These are phyloP conservation scores for Amanita exitialis DNA, from an alignment of 768 basidiomycete species.

Conservation along the genomic window DNA sequence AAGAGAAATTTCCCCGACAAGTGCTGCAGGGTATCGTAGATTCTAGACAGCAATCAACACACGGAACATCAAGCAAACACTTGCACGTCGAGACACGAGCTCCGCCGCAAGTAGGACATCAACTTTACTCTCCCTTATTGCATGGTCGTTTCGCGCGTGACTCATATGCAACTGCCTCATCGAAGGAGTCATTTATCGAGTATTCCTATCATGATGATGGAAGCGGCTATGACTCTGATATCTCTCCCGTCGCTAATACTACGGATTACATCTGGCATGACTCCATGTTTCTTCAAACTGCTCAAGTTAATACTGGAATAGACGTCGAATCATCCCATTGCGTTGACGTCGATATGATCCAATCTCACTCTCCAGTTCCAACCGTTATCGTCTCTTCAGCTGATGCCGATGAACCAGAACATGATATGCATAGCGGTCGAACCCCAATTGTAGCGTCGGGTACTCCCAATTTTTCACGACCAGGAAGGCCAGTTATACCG, in stretches of 20 bases:
- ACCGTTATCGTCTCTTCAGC: constrained; percentile 47
- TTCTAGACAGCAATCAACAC: neutral
- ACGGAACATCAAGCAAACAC: constrained; percentile 8
- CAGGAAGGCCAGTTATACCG: constrained; percentile 35
- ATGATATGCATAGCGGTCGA: constrained; percentile 19
- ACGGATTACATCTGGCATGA: constrained; percentile 12
- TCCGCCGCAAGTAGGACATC: constrained; percentile 6
- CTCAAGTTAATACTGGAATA: constrained; percentile 4
- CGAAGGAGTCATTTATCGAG: constrained; percentile 20
- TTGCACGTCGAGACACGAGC: neutral
- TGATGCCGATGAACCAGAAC: constrained; percentile 13
- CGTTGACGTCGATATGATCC: constrained; percentile 4
- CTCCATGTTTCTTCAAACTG: constrained; percentile 6
- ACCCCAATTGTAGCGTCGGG: constrained; percentile 35
- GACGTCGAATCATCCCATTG: constrained; percentile 8
- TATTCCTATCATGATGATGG: constrained; percentile 25
- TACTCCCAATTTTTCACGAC: constrained; percentile 55
- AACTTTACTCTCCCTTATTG: constrained; percentile 31
- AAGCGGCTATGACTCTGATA: constrained; percentile 33
- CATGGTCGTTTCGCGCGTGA: constrained; percentile 36
- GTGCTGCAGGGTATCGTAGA: neutral
- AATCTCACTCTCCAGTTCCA: constrained; percentile 26
- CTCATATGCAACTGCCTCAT: constrained; percentile 30
- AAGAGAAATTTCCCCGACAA: constrained; percentile 12
- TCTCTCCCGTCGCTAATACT: constrained; percentile 18